Base-by-base conservation (phyloP, 306 rosid genomes). In the Dalbergia cultrata region DNA sequence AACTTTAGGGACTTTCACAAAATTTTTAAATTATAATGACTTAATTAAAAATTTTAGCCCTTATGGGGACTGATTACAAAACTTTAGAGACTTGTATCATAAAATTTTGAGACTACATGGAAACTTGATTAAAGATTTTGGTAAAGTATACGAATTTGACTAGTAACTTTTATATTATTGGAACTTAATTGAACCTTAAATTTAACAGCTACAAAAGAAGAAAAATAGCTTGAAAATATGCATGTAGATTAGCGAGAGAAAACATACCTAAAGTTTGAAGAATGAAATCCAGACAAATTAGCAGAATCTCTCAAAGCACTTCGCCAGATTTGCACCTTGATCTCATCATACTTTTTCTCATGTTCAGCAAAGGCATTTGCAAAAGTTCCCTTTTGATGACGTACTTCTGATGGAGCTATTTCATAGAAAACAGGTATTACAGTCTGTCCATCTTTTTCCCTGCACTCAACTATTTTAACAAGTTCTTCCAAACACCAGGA, bases 401-500 rank as follows among this genome's bases (percentile, higher is more conserved):
- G 61, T 17, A 79, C 72, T 60, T 12, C 33, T 12, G 56, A 19
- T 5, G 77, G 72, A 5, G 61, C 13, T 1, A 70, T 56, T 3
- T 33, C 4, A 34, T 47, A 79, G 71, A 79, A 79, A 69, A 79
- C 63, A 7, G 77, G 83, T 13, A 79, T 49, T 1, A 71, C 14
- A 2, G 26, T 61, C 2, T 14, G 78, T 4, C 7, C 21, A 22
- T 37, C 5, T 37, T 61, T 52, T 3, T 37, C 19, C 9, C 22
- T 52, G n/a, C 78, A 63, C 7, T 63, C 58, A 13, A 80, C 35
- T 50, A 80, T 71, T 34, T 5, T 47, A 0, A 11, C 78, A 7
- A 72, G 78, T 53, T 80, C 83, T 0, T 80, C 56, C 21, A 80
- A 33, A 72, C 83, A 71, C 83, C 73, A 80, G 0, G 0, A 0